Evolutionary conservation across 805 yeast species (phyloP), one percentile per base, ranked within the genome.

Genomic region (Ogataea corticis): DNA sequence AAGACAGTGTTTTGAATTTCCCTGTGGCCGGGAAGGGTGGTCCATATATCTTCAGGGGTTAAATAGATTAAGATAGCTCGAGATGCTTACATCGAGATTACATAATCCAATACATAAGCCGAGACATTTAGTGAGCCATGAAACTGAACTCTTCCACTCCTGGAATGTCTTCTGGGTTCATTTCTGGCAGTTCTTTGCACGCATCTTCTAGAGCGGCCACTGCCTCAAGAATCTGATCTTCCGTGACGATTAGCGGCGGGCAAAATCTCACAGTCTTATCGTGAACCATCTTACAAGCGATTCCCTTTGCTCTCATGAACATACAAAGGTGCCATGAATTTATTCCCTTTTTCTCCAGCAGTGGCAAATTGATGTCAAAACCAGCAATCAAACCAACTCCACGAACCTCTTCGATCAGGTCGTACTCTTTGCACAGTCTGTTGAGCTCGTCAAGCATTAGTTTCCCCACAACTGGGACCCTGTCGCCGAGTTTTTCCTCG

Each of bases 1-100:
- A 74, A 27, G 79, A 75, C 30, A 67, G 71, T 44, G 50, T 56
- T 6, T 68, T 85, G 43, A 72, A 74, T 14, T 66, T 82, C 25
- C 72, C 68, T 29, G 86, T 84, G 23, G 75, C 68, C 41, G 60
- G 65, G 45, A 77, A 77, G 49, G 80, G 78, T 7, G 89, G 90
- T 2, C 82, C 82, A 17, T 84, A 82, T 52, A 71, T 54, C 30
- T 84, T 72, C 61, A 72, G 61, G 25, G 10, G 16, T 15, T 39
- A 23, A 14, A 13, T 13, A 12, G 28, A 18, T 13, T 31, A 11
- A n/a, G n/a, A n/a, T n/a, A n/a, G n/a, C n/a, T n/a, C n/a, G n/a
- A n/a, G n/a, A n/a, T n/a, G n/a, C n/a, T n/a, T n/a, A n/a, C n/a
- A n/a, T n/a, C n/a, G n/a, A n/a, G n/a, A n/a, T n/a, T n/a, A n/a